A percentile compares a stretch with the other conserved stretches of the same genome.
These are phyloP conservation scores for Talaromyces atroroseus DNA, from an alignment of 2,329 filamentous ascomycete species.

Conservation along the genomic window DNA sequence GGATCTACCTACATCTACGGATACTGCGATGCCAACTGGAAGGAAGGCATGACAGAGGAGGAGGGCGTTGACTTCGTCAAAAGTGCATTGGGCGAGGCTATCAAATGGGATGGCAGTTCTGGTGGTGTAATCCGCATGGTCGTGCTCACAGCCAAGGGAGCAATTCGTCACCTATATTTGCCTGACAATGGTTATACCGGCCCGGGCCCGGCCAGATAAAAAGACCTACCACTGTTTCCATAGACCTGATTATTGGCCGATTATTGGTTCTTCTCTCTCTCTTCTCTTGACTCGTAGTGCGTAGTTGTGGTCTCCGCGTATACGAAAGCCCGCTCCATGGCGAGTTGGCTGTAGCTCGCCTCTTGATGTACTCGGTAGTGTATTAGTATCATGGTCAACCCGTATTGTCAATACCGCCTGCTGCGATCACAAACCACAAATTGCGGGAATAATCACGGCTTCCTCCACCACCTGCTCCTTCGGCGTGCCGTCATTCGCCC, in stretches of 20 bases:
- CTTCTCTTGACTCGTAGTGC: neutral
- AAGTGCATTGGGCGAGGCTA: conserved; percentile 81
- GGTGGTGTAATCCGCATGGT: conserved; percentile 98
- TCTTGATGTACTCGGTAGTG: neutral
- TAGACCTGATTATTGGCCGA: conserved; percentile 12
- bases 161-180: conserved; percentile 89
- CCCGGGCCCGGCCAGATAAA: conserved; percentile 48
- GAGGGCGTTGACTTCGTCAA: conserved; percentile 93
- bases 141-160: conserved; percentile 83
- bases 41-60: conserved; percentile 85
- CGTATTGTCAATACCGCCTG: neutral
- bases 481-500: conserved; percentile 14
- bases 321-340: neutral
- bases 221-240: neutral
- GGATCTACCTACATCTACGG: conserved; percentile 99
- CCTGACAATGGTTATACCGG: conserved; percentile 84
- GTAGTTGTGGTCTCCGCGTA: neutral
- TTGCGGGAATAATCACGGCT: conserved; percentile 9
- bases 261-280: conserved; percentile 15
- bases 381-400: neutral
- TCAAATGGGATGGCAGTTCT: conserved; percentile 99
- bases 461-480: conserved; percentile 13
- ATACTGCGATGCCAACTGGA: conserved; percentile 96
- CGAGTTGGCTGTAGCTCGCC: neutral
- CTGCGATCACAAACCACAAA: neutral